A percentile compares a stretch with the other conserved stretches of the same genome.
phyloP scores from a whole-genome alignment of 73 alveolate genomes.

The Symbiodinium natans region DNA sequence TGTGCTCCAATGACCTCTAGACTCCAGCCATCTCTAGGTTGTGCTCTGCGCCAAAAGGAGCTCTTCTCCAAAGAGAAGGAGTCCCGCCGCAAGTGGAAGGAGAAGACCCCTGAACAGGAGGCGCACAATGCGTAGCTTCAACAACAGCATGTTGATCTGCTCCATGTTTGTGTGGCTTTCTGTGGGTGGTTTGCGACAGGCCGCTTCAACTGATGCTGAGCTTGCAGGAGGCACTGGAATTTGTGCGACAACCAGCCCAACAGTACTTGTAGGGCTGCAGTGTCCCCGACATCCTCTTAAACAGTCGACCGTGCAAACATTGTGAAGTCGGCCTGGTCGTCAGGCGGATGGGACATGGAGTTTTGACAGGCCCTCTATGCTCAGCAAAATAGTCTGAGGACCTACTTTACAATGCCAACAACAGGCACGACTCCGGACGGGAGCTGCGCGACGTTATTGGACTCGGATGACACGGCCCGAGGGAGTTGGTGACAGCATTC shows the following conservation, averaged over 20 bases:
- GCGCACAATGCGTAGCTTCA: not conserved
- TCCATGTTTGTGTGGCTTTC: too few species aligned
- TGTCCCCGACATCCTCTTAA: too few species aligned
- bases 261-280: too few species aligned
- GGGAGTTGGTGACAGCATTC: too few species aligned
- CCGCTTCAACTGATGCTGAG: not conserved
- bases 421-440: too few species aligned
- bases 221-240: not conserved
- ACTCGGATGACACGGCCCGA: too few species aligned
- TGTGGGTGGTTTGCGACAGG: not conserved
- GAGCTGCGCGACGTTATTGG: too few species aligned
- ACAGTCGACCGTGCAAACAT: too few species aligned
- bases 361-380: not conserved
- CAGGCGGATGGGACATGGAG: not conserved
- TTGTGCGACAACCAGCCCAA: too few species aligned
- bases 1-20: not conserved
- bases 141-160: not conserved
- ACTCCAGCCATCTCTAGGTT: not conserved
- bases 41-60: not conserved
- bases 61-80: conserved; percentile 56
- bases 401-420: too few species aligned
- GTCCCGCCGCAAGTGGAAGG: conserved; percentile 58
- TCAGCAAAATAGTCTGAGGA: too few species aligned
- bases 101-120: not conserved
- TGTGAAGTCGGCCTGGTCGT: too few species aligned